A percentile compares a stretch with the other conserved stretches of the same genome.
These are phyloP conservation scores for Diospyros kaki DNA, from an alignment of 148 eudicot species.

Conservation along the genomic window DNA sequence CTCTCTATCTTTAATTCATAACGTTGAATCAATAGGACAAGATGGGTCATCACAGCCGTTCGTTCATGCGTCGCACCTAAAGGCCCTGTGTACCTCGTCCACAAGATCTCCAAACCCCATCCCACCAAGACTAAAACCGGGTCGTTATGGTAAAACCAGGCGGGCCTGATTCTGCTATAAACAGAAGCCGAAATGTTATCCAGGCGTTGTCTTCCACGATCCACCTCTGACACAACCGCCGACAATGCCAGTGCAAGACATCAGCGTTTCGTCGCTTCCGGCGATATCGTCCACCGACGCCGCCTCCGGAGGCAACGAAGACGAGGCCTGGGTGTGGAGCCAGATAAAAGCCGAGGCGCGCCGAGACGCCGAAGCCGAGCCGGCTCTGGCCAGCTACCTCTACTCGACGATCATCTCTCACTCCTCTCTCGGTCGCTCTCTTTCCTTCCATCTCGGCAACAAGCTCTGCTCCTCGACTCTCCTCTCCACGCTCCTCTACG, in stretches of 20 bases:
- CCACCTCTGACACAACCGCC: not conserved
- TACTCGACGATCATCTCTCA: slow-evolving; percentile 81
- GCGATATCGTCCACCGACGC: not conserved
- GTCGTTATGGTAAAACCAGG: no score
- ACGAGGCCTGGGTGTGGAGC: slow-evolving; percentile 59
- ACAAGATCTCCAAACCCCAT: no score
- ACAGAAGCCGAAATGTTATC: no score
- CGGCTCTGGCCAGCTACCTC: slow-evolving; percentile 74
- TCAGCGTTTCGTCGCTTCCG: not conserved
- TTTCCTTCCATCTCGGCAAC: slow-evolving; percentile 78
- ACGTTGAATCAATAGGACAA: no score
- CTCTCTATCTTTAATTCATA: no score
- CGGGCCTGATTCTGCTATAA: no score
- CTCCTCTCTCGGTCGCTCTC: slow-evolving; percentile 63
- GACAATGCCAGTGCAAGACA: slow-evolving; percentile 23
- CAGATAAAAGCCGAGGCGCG: slow-evolving; percentile 83
- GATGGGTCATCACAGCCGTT: no score
- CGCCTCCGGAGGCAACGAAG: slow-evolving; percentile 22
- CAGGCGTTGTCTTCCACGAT: no score
- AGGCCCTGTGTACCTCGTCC: no score
- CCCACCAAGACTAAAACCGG: no score
- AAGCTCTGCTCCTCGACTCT: slow-evolving; percentile 84
- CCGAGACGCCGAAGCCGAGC: slow-evolving; percentile 75
- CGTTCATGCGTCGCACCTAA: no score
- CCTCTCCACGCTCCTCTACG: slow-evolving; percentile 72